Base-by-base conservation (phyloP, 2,329 filamentous ascomycete genomes). In the Aspergillus pseudonomiae region DNA sequence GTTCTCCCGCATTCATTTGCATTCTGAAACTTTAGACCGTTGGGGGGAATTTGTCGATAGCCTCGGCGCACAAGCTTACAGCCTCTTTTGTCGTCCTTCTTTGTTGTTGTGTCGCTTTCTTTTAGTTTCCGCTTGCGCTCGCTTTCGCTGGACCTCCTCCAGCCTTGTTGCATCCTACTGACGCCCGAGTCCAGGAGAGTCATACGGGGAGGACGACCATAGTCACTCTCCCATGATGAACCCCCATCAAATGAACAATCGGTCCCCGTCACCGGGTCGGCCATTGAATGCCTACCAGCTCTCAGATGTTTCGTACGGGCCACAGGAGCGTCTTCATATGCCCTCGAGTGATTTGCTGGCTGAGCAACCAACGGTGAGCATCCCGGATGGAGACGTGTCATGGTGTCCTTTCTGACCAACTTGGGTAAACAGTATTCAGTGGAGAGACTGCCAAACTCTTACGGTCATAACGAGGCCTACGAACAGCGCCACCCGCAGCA, bases 201-300 rank as follows among this genome's bases (percentile, higher is more conserved):
- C 77, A 53, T 78, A 77, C 59, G 74, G 72, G 68, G 81, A 83
- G 64, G 79, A 81, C 65, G 78, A 79, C 57, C 32, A 55, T 39
- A 71, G 73, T 66, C 76, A 72, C 60, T 75, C 77, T 55, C 77
- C 79, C 50, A 71, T 70, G 32, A 80, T 88, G 83, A 82, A 86
- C 70, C 84, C 85, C 61, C 84, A 83, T 69, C 83, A 85, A 77
- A 77, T 73, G 19, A 70, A 74, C 75, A 82, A 76, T 67, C 87
- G 90, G 69, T 88, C 91, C 62, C 91, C 92, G 59, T 95, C 92
- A 54, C 92, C 92, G 39, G 90, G 88, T 56, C 89, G 92, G 68
- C 91, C 90, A 32, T 80, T 90, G 63, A 87, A 90, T 70, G 87
- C 89, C 68, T 96, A 97, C 77, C 91, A 96, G 75, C 85, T 96